phyloP scores from a whole-genome alignment of 345 rosid genomes.

The Acer negundo region DNA sequence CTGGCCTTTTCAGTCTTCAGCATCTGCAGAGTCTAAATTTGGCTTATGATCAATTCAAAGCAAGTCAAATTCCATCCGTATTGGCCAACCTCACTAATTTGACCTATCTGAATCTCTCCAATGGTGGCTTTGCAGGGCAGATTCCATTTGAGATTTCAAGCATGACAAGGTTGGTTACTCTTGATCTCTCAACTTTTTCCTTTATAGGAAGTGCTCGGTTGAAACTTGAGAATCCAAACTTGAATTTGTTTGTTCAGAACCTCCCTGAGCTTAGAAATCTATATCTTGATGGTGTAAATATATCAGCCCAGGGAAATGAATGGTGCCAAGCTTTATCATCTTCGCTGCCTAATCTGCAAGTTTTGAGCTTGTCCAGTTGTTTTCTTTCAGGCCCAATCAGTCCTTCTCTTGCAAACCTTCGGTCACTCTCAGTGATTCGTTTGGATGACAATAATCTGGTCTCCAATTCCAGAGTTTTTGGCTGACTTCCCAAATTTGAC shows the following conservation, averaged over 20 bases:
- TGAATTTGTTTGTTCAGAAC: slow-evolving; percentile 25
- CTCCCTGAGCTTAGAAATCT: slow-evolving; percentile 23
- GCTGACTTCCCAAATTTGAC: slow-evolving; percentile 21
- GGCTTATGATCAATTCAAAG: slow-evolving; percentile 18
- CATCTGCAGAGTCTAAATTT: slow-evolving; percentile 25
- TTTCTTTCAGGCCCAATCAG: slow-evolving; percentile 34
- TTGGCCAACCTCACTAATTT: no score
- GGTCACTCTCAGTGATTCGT: slow-evolving; percentile 23
- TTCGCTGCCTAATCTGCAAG: slow-evolving; percentile 10
- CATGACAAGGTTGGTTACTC: no score
- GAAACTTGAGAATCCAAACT: slow-evolving; percentile 31
- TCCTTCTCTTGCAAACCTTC: slow-evolving; percentile 19
- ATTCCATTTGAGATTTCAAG: no score
- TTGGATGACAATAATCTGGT: slow-evolving; percentile 26
- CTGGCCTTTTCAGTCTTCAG: slow-evolving; percentile 21
- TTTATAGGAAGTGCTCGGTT: not conserved
- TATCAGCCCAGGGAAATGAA: slow-evolving; percentile 27
- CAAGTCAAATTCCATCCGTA: no score
- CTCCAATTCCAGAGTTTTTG: slow-evolving; percentile 32
- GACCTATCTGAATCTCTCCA: no score
- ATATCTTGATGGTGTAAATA: slow-evolving; percentile 32
- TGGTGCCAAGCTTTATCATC: slow-evolving; percentile 37
- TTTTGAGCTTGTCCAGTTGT: slow-evolving; percentile 35
- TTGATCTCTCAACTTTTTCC: not conserved
- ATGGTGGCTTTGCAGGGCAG: no score